These are phyloP conservation scores for Aureobasidium sp. DNA, from an alignment of 2,329 filamentous ascomycete genomes.

Conservation along the genomic window DNA sequence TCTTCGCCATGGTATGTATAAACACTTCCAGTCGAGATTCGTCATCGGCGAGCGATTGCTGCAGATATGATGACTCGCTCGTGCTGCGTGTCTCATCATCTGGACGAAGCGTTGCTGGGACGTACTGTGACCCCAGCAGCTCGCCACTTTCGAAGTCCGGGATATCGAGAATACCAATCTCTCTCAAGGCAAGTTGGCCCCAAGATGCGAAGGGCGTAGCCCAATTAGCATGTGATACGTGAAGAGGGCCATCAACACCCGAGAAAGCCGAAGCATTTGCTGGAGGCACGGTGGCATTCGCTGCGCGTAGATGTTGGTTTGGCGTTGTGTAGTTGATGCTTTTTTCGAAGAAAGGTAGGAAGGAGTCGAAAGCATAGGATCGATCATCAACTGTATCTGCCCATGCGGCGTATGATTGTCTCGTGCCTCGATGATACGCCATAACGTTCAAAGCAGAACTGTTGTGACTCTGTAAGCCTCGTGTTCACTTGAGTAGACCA, in stretches of 20 bases:
- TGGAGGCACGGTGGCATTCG: slow-evolving; percentile 18
- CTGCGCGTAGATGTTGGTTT: slow-evolving; percentile 15
- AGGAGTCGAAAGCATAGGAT: slow-evolving; percentile 21
- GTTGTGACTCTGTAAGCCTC: neutral
- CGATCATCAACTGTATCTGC: slow-evolving; percentile 28
- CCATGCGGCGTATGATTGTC: neutral
- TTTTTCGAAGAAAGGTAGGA: slow-evolving; percentile 19
- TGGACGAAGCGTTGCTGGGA: neutral
- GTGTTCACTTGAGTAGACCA: no score
- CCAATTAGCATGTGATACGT: neutral
- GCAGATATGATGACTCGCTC: no score
- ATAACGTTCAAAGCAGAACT: neutral
- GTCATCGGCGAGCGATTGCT: no score
- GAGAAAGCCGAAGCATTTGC: slow-evolving; percentile 8
- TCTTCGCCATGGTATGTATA: neutral
- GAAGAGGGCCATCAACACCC: neutral
- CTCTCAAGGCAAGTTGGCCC: no score
- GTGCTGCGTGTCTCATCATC: no score
- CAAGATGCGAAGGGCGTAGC: neutral
- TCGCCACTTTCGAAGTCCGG: neutral
- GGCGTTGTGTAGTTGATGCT: slow-evolving; percentile 17
- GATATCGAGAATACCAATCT: neutral
- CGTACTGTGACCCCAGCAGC: neutral
- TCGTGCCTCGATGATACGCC: neutral
- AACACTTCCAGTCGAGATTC: no score